Evolutionary conservation across 1,139 yeast species (phyloP).

Genomic region (Protomyces pachydermus): DNA sequence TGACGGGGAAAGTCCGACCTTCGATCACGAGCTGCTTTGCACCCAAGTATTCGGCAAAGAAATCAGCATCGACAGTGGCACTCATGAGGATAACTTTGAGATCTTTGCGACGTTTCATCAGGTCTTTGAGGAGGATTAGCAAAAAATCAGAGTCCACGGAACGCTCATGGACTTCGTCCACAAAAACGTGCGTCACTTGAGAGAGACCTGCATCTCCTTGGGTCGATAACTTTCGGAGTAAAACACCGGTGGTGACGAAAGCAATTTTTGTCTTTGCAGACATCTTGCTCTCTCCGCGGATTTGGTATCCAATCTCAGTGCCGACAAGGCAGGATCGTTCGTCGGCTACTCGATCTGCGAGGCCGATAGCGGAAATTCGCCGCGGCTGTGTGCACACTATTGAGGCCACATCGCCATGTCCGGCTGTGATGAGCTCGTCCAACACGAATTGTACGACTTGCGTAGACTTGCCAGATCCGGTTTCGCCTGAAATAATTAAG

Average conservation of each 20-base stretch:
- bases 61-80: conserved; percentile 79
- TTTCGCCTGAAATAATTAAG: conserved; percentile 85
- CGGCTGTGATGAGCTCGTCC: conserved; percentile 48
- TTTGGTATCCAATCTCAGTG: conserved; percentile 76
- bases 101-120: conserved; percentile 35
- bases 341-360: conserved; percentile 86
- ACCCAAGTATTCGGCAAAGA: conserved; percentile 53
- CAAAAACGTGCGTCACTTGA: conserved; percentile 58
- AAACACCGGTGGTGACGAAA: conserved; percentile 89
- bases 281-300: conserved; percentile 75
- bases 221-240: conserved; percentile 71
- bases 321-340: conserved; percentile 71
- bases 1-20: conserved; percentile 89
- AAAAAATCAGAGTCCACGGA: conserved; percentile 87
- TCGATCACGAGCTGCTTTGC: conserved; percentile 59
- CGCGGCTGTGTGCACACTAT: conserved; percentile 93
- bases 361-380: conserved; percentile 89
- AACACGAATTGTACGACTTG: conserved; percentile 85
- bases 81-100: conserved; percentile 76
- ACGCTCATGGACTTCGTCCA: conserved; percentile 95
- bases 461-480: conserved; percentile 94
- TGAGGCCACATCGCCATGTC: conserved; percentile 50
- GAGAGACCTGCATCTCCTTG: conserved; percentile 43
- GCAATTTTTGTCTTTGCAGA: conserved; percentile 63
- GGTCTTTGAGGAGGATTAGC: conserved; percentile 56